These are phyloP conservation scores for Fusarium acutatum DNA, from an alignment of 2,329 filamentous ascomycete species.

Conservation along the genomic window DNA sequence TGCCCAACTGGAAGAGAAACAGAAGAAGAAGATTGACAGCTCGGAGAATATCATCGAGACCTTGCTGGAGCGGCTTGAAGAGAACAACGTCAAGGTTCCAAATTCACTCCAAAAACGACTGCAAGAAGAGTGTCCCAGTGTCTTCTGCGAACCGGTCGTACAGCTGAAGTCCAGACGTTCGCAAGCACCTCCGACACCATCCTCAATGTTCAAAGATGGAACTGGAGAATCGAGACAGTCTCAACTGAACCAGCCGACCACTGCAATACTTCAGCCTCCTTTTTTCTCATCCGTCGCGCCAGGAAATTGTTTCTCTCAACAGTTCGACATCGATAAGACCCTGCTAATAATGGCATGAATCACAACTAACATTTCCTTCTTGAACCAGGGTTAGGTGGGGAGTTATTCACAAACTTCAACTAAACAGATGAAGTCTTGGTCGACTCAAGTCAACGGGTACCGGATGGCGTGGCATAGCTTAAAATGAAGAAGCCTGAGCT, in stretches of 20 bases:
- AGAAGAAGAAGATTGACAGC: background rate
- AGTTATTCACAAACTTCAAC: rapidly evolving
- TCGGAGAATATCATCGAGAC: background rate
- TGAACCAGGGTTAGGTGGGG: background rate
- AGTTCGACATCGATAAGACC: background rate
- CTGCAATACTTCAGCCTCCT: background rate
- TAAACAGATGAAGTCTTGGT: background rate
- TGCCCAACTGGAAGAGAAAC: background rate
- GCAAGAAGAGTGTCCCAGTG: background rate
- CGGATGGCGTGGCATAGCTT: rapidly evolving
- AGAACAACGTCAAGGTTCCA: background rate
- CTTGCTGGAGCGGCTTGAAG: background rate
- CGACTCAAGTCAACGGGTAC: background rate
- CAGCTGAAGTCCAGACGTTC: background rate
- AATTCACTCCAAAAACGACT: background rate
- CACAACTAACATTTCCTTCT: background rate
- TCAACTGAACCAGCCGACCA: rapidly evolving
- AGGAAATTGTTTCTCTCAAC: background rate
- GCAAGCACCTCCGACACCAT: background rate
- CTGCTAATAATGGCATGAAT: rapidly evolving
- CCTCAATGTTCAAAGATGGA: background rate
- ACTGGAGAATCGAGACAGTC: background rate
- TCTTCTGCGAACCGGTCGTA: background rate
- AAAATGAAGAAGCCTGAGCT: rapidly evolving
- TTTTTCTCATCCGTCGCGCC: rapidly evolving